Evolutionary conservation across 495 filamentous ascomycete genomes (phyloP).

Genomic region (Xylaria palmicola): DNA sequence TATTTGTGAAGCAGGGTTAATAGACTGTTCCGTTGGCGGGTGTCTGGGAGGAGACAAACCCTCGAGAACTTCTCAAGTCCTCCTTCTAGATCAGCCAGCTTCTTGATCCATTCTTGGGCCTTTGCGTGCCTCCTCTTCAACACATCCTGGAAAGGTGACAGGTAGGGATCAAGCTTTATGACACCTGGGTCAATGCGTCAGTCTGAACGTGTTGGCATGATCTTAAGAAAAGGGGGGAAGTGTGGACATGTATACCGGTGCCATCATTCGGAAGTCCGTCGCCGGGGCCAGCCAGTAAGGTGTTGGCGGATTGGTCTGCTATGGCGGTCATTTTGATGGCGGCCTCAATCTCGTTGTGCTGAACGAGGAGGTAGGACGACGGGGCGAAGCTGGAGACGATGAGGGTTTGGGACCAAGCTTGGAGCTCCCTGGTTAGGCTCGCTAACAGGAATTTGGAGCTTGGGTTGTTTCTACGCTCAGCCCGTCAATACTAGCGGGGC

Average conservation of each 20-base stretch:
- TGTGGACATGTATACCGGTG: conserved; percentile 37
- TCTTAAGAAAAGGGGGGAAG: not conserved
- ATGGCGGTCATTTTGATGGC: conserved; percentile 34
- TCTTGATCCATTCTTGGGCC: conserved; percentile 86
- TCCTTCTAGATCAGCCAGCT: conserved; percentile 78
- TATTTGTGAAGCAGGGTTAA: conserved; percentile 33
- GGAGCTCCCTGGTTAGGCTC: not conserved
- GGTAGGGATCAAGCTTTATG: conserved; percentile 82
- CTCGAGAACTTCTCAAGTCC: conserved; percentile 90
- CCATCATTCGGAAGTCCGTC: conserved; percentile 45
- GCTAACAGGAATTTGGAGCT: conserved; percentile 9
- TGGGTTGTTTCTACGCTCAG: not conserved
- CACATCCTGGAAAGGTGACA: conserved; percentile 77
- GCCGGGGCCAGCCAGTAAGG: conserved; percentile 32
- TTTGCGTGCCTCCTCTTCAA: conserved; percentile 74
- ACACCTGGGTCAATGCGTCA: conserved; percentile 61
- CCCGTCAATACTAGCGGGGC: conserved; percentile 2
- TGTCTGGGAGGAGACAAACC: conserved; percentile 44
- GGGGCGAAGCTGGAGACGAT: not conserved
- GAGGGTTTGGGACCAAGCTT: not conserved
- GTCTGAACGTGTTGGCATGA: not conserved
- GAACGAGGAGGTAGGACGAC: not conserved
- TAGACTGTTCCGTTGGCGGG: not conserved
- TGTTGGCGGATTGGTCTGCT: conserved; percentile 41
- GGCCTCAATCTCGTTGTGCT: not conserved